Percentiles rank a stretch among this genome's conserved stretches.
Evolutionary conservation across 2,329 filamentous ascomycete species (phyloP).

Genomic region (Phialocephala sp.): DNA sequence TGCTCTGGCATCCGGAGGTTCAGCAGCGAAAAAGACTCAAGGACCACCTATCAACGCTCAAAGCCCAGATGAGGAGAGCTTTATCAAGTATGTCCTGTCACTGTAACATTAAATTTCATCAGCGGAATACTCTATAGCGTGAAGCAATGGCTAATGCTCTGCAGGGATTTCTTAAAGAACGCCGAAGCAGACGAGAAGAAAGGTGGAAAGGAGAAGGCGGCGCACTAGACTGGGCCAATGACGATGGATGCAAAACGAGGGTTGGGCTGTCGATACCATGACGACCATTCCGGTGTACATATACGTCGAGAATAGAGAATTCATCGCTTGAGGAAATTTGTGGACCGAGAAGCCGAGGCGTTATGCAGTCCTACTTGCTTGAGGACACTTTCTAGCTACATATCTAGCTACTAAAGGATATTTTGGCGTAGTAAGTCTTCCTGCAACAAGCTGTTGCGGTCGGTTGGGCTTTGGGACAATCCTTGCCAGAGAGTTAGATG

Average conservation of each 20-base stretch:
- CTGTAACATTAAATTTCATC: not conserved
- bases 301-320: slow-evolving; percentile 28
- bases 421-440: not conserved
- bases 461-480: not conserved
- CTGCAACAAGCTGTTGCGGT: not conserved
- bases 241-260: slow-evolving; percentile 13
- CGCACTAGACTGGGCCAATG: slow-evolving; percentile 13
- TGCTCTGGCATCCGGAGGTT: slow-evolving; percentile 34
- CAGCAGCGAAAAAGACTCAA: slow-evolving; percentile 37
- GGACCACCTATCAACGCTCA: slow-evolving; percentile 44
- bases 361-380: not conserved
- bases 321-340: slow-evolving; percentile 19
- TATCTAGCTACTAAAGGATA: not conserved
- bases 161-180: slow-evolving; percentile 37
- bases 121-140: not conserved
- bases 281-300: slow-evolving; percentile 25
- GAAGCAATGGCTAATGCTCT: slow-evolving; percentile 19
- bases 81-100: slow-evolving; percentile 42
- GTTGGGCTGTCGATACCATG: slow-evolving; percentile 9
- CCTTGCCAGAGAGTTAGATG: not conserved
- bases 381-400: not conserved
- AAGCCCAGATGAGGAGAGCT: slow-evolving; percentile 44
- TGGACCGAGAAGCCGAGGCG: not conserved
- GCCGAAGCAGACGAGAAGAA: slow-evolving; percentile 33
- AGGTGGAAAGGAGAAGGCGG: slow-evolving; percentile 24